These are phyloP conservation scores for Colletotrichum agaves DNA, from an alignment of 2,329 filamentous ascomycete species.

Conservation along the genomic window DNA sequence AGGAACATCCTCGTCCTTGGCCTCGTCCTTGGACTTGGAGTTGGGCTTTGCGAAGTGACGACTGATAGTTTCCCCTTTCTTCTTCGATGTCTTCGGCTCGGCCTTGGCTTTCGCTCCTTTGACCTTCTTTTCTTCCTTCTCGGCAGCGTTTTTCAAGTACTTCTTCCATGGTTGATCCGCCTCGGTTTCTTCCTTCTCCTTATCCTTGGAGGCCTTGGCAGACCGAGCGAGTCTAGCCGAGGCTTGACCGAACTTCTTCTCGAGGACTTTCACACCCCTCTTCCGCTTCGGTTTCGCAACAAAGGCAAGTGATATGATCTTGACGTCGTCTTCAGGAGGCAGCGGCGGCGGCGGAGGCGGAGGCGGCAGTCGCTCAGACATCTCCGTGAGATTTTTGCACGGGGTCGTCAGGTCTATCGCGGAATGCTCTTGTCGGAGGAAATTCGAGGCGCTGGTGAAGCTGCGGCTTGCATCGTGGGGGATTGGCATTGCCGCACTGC, in stretches of 20 bases:
- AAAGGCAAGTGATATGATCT: slow-evolving; percentile 23
- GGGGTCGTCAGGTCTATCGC: slow-evolving; percentile 37
- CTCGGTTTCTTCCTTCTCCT: slow-evolving; percentile 8
- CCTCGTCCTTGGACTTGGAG: slow-evolving; percentile 32
- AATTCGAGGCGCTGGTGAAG: slow-evolving; percentile 11
- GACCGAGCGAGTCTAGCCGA: slow-evolving; percentile 1
- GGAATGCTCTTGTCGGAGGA: slow-evolving; percentile 20
- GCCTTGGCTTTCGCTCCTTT: slow-evolving; percentile 40
- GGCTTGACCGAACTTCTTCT: slow-evolving; percentile 33
- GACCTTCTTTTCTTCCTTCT: slow-evolving; percentile 8
- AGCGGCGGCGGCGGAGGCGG: background rate
- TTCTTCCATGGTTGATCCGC: slow-evolving; percentile 50
- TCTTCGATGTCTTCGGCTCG: slow-evolving; percentile 40
- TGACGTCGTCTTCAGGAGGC: slow-evolving; percentile 20
- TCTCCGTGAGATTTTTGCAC: background rate
- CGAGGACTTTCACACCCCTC: slow-evolving; percentile 27
- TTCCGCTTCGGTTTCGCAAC: slow-evolving; percentile 33
- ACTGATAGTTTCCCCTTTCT: slow-evolving; percentile 48
- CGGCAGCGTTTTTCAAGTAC: slow-evolving; percentile 38
- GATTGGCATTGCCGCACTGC: background rate
- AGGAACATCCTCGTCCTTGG: slow-evolving; percentile 30
- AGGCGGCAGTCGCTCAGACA: slow-evolving; percentile 3
- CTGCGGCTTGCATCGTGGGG: background rate
- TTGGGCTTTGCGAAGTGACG: slow-evolving; percentile 45
- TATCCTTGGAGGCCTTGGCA: slow-evolving; percentile 16